Base-by-base conservation (phyloP, 2,329 filamentous ascomycete genomes). In the Aspergillus sp. region DNA sequence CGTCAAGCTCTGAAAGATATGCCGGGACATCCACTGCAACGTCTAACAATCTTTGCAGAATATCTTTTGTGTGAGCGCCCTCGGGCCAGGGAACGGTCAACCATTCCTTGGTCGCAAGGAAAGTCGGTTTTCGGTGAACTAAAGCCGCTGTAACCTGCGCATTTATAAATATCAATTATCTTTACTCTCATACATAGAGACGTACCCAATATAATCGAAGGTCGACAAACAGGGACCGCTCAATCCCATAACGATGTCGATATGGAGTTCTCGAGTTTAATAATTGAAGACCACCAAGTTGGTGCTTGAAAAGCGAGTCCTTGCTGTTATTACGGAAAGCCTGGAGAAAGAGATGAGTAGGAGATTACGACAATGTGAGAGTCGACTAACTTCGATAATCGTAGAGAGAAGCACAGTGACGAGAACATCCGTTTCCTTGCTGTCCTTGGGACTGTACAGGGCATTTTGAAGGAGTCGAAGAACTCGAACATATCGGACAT, bases 191-290 rank as follows among this genome's bases (percentile, higher is more conserved):
- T 32, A 27, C 2, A 5, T 5, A 4, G 26, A 11, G 7, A 39
- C 51, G 12, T 47, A 59, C 57, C 57, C 57, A 59, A 35, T 59
- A 59, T 9, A 58, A 44, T 12, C 57, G 54, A n/a, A 59, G 49
- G 39, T 59, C 57, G 9, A 59, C 53, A 37, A 46, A 59, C 8
- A 59, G 35, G 4, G 57, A 59, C 33, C 53, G 50, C 13, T 59
- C 57, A 10, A 59, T 44, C 2, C 57, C 56, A 36, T 49, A 47
- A 2, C 55, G 50, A 41, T 59, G 57, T 7, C 57, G 52, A 33
- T 56, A 59, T 3, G 57, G 50, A 7, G 57, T 55, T 27, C 57
- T 46, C 5, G 48, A 37, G 6, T 47, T 48, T 9, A 59, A 36
- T 5, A 59, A 37, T 19, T 56, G 51, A 27, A 59, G 39, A 12